Base-by-base conservation (phyloP, 257 asterid genomes). In the Solanum bulbocastanum region DNA sequence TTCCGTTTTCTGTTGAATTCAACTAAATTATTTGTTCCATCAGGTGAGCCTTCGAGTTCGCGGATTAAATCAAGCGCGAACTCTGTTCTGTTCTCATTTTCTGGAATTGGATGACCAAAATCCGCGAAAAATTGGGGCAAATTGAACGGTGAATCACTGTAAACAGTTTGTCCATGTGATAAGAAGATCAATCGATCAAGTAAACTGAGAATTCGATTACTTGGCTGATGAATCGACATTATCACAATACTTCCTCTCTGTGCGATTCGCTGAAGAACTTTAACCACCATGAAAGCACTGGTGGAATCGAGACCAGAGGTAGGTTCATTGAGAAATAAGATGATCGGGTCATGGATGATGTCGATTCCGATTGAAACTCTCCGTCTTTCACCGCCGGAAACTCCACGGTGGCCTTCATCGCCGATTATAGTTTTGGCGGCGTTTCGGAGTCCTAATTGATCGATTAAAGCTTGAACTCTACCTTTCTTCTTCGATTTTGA, bases 251-350 rank as follows among this genome's bases (percentile, higher is more conserved):
- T 92, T 58, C 94, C 94, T 11, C 92, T 92, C 23, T 90, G 91
- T 5, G 94, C 93, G 12, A 92, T 88, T 12, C 92, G 42, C 30
- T 92, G 90, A 6, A 92, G 88, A 11, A 92, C 91, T 58, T 90
- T 92, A 32, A 92, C 90, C 35, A 92, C 94, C 93, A 90, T 91
- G 69, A 27, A 90, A 0, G 94, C 94, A 58, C 92, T 91, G 10
- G 94, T 92, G 25, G 94, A 92, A 66, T 92, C 93, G 0, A 92
- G 92, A 1, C 94, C 93, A 1, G 94, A 91, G 1, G 94, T 92
- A 13, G 94, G 93, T 60, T 92, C 94, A 37, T 92, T 93, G 8
- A 92, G 93, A 14, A 92, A 92, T 9, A 91, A 86, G 2, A 92
- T 68, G 25, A 92, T 91, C 0, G 94, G 94, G n/a, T 92, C 91